A percentile compares a stretch with the other conserved stretches of the same genome.
Conservation (phyloP, 106 monocot species). For the Dioscorea dumetorum region DNA sequence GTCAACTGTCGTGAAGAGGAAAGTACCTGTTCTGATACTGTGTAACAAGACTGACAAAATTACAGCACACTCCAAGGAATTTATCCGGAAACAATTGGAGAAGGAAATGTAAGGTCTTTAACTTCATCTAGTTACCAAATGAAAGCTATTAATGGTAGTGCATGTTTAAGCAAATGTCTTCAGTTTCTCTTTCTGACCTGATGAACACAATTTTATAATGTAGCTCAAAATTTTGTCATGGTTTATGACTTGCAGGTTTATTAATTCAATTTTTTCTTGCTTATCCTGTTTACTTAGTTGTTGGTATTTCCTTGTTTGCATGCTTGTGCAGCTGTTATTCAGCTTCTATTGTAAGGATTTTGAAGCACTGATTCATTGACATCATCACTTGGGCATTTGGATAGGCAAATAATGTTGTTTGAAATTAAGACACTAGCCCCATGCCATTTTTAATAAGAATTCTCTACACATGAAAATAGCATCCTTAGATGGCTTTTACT, state of each 20-base stretch:
- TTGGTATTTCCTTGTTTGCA: not conserved
- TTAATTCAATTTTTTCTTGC: not conserved
- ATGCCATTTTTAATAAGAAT: too few relatives aligned
- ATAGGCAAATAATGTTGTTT: too few relatives aligned
- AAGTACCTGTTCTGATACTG: slow-evolving; percentile 66
- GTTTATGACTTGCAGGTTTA: not conserved
- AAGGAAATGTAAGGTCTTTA: slow-evolving; percentile 78
- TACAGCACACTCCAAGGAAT: slow-evolving; percentile 93
- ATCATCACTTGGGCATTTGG: too few relatives aligned
- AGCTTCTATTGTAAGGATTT: too few relatives aligned
- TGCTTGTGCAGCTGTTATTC: not conserved
- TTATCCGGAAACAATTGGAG: slow-evolving; percentile 93
- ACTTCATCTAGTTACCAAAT: not conserved
- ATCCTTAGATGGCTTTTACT: too few relatives aligned
- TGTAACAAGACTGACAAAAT: slow-evolving; percentile 98
- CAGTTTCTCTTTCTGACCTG: not conserved
- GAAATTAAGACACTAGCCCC: too few relatives aligned
- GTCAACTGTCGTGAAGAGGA: slow-evolving; percentile 66
- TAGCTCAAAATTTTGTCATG: too few relatives aligned
- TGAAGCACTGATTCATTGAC: too few relatives aligned
- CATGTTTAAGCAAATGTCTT: not conserved
- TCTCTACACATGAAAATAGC: too few relatives aligned
- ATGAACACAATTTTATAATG: not conserved
- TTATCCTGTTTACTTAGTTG: not conserved
- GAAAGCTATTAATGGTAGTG: not conserved